phyloP scores from a whole-genome alignment of 371 early-diverging fungal species.

The Mucor sp. region DNA sequence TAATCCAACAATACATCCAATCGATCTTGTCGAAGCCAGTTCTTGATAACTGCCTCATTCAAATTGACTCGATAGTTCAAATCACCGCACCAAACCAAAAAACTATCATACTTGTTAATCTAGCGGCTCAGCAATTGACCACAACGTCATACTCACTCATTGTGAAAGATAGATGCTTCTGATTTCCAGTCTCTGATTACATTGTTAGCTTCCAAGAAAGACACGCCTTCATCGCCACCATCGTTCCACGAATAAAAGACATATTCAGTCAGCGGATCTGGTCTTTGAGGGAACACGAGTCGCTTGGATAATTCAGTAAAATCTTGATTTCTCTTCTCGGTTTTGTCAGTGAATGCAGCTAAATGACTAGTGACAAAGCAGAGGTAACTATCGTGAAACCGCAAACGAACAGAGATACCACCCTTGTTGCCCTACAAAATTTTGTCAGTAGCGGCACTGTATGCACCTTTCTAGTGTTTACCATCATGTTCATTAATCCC shows the following conservation, averaged over 20 bases:
- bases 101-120: constrained; percentile 43
- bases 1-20: constrained; percentile 58
- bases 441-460: not conserved
- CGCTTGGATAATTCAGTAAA: constrained; percentile 81
- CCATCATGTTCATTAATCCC: constrained; percentile 83
- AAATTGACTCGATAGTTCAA: constrained; percentile 89
- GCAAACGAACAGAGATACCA: constrained; percentile 78
- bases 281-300: constrained; percentile 55
- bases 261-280: constrained; percentile 31
- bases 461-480: constrained; percentile 23
- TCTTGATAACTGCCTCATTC: constrained; percentile 57
- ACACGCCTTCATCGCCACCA: constrained; percentile 52
- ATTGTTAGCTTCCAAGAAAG: constrained; percentile 36
- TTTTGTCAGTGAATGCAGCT: constrained; percentile 80
- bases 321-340: constrained; percentile 88
- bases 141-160: constrained; percentile 57
- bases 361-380: constrained; percentile 90
- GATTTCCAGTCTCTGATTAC: constrained; percentile 36
- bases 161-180: constrained; percentile 63
- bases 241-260: constrained; percentile 46
- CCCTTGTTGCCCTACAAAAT: constrained; percentile 90
- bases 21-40: constrained; percentile 54
- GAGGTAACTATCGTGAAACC: constrained; percentile 79
- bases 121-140: not conserved
- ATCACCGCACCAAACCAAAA: constrained; percentile 93